Percentiles rank a stretch among this genome's conserved stretches.
Evolutionary conservation across 1,284 basidiomycete genomes (phyloP).

Genomic region (Leccinum subspadiceum): DNA sequence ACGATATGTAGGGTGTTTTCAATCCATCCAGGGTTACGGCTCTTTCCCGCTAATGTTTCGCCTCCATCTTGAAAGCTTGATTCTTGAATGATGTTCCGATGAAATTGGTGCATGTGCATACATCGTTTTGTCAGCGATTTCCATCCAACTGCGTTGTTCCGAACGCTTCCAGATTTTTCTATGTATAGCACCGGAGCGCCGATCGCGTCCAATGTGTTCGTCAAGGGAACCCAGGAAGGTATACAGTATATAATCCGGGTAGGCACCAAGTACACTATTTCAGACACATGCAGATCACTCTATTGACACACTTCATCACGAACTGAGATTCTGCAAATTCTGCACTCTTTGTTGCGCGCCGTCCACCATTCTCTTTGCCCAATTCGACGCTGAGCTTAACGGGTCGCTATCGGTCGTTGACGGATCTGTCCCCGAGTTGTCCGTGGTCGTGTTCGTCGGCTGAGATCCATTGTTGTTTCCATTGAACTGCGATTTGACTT

Average conservation of each 20-base stretch:
- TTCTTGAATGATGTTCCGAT: not conserved
- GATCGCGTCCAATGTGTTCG: not conserved
- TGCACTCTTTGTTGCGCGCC: slow-evolving; percentile 19
- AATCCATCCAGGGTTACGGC: not conserved
- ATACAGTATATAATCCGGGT: not conserved
- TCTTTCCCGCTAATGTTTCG: not conserved
- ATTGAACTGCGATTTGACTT: slow-evolving; percentile 3
- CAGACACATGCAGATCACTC: not conserved
- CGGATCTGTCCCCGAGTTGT: not conserved
- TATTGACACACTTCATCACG: not conserved
- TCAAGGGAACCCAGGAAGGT: not conserved
- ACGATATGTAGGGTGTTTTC: not conserved
- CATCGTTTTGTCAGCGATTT: not conserved
- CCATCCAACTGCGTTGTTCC: not conserved
- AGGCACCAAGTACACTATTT: not conserved
- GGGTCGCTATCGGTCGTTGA: slow-evolving; percentile 3
- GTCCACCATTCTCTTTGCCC: slow-evolving; percentile 18
- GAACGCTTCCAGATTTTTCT: not conserved
- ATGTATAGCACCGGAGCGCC: not conserved
- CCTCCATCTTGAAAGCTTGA: not conserved
- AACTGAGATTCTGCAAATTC: slow-evolving; percentile 7
- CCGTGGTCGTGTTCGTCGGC: not conserved
- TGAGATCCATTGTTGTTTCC: slow-evolving; percentile 4
- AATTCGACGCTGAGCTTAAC: slow-evolving; percentile 11
- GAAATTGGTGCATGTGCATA: not conserved